Evolutionary conservation across 1,139 yeast species (phyloP), one percentile per base, ranked within the genome.

Genomic region (Yamadazyma buinensis): DNA sequence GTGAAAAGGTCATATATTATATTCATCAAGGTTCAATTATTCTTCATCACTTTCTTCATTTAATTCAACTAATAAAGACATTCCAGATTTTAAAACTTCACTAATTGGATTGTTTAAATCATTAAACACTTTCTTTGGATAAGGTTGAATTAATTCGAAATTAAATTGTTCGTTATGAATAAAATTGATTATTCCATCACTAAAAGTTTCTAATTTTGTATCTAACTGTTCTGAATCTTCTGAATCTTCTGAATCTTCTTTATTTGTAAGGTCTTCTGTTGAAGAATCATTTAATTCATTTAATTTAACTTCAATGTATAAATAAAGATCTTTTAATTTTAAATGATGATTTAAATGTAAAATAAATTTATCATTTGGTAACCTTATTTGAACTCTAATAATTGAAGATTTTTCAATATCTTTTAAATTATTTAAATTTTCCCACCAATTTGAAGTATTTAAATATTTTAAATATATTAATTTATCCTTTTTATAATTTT

Each of bases 241-340:
- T 25, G 41, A 41, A n/a, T 21, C 7, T 17, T 17, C 19, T 17
- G 19, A 17, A 5, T 17, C 7, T 17, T 5, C 23, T 7, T 11
- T 35, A 7, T 47, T 52, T 10, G 36, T 36, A 12, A 33, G 34
- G 12, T 41, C 38, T 4, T 44, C 44, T 10, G 44, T 45, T 6
- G 39, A 43, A 15, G 39, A 41, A 5, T 17, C 19, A 5, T 17
- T 17, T 5, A 17, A 5, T 7, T 17, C 19, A 7, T 5, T 17
- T 33, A 43, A 26, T 10, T 46, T 61, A 13, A 69, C 61, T 40
- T 83, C 87, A 28, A 85, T 76, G 47, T 69, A 77, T 29, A 79
- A 67, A 54, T 86, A 87, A 5, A 90, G 55, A 25, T 84, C 84
- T 29, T 65, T 66, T n/a, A 82, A 52, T 0, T 77, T 59, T 12